Evolutionary conservation across 2,329 filamentous ascomycete genomes (phyloP).

Genomic region (Sporothrix pallida): DNA sequence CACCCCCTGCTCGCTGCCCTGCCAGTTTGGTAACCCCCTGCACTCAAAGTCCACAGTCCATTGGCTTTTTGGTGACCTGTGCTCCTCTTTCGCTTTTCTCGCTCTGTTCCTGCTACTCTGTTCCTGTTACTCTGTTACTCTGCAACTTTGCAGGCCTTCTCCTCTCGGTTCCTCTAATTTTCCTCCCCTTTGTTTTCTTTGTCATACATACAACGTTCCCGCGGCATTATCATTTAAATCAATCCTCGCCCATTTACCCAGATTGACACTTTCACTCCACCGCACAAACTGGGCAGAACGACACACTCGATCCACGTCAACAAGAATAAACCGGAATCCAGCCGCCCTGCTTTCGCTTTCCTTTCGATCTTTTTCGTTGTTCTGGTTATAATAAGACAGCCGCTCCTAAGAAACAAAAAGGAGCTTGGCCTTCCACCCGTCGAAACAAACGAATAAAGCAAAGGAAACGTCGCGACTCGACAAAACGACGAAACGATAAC

Average conservation of each 20-base stretch:
- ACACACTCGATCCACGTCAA: constrained; percentile 34
- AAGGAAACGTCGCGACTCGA: not conserved
- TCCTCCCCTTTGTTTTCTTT: not conserved
- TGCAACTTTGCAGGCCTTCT: no score
- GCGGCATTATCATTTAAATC: constrained; percentile 36
- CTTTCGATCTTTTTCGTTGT: constrained; percentile 2
- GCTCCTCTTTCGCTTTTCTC: not conserved
- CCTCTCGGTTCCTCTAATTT: not conserved
- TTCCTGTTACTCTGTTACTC: no score
- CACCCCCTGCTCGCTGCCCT: not conserved
- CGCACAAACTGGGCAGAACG: constrained; percentile 29
- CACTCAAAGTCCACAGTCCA: constrained; percentile 4
- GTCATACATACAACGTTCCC: constrained; percentile 18
- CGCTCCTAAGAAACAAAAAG: constrained; percentile 28
- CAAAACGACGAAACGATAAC: not conserved
- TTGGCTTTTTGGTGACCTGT: constrained; percentile 14
- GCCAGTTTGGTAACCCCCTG: not conserved
- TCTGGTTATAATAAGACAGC: constrained; percentile 33
- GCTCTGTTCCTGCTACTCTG: not conserved
- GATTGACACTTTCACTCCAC: constrained; percentile 41
- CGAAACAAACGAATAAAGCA: constrained; percentile 26
- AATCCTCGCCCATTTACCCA: constrained; percentile 42
- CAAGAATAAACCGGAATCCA: constrained; percentile 31
- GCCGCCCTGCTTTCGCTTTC: not conserved
- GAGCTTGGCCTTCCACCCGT: constrained; percentile 14